Conservation (phyloP, 306 rosid genomes). For the Ceratonia siliqua region DNA sequence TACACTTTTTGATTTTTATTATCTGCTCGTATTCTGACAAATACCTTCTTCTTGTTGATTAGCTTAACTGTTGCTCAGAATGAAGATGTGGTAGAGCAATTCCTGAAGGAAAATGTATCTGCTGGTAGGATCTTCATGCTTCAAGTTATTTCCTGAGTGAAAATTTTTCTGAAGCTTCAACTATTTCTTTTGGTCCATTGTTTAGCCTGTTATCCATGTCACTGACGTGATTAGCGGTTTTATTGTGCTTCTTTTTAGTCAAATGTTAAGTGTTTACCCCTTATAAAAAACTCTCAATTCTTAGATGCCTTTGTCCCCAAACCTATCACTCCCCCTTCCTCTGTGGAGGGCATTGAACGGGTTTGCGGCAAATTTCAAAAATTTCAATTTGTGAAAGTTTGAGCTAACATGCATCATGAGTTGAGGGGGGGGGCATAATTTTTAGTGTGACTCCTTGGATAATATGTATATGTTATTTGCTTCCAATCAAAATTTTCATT, state of each 20-base stretch:
- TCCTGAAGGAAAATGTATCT: slow-evolving; percentile 65
- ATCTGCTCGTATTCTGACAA: slow-evolving; percentile 5
- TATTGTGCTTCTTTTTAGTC: slow-evolving; percentile 14
- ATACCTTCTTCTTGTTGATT: slow-evolving; percentile 24
- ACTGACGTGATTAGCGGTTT: neutral
- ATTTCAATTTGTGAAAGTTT: neutral
- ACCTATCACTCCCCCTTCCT: neutral
- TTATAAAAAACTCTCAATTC: slow-evolving; percentile 7
- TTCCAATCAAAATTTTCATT: neutral
- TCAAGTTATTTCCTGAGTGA: neutral
- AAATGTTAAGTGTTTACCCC: slow-evolving; percentile 21
- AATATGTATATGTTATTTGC: neutral
- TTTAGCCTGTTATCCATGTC: neutral
- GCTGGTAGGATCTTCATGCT: slow-evolving; percentile 59
- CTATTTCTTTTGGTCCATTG: neutral
- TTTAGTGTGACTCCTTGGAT: slow-evolving; percentile 1
- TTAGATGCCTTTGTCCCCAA: neutral
- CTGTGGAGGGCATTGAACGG: neutral
- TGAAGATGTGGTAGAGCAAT: slow-evolving; percentile 82
- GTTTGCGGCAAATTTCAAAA: too few relatives aligned
- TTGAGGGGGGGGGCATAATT: slow-evolving; percentile 5
- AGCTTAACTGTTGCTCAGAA: slow-evolving; percentile 89
- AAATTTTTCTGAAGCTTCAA: slow-evolving; percentile 4
- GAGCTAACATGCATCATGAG: neutral
- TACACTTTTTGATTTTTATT: neutral